Evolutionary conservation across 805 yeast species (phyloP).

Genomic region (Barnettozyma wickerhamii): DNA sequence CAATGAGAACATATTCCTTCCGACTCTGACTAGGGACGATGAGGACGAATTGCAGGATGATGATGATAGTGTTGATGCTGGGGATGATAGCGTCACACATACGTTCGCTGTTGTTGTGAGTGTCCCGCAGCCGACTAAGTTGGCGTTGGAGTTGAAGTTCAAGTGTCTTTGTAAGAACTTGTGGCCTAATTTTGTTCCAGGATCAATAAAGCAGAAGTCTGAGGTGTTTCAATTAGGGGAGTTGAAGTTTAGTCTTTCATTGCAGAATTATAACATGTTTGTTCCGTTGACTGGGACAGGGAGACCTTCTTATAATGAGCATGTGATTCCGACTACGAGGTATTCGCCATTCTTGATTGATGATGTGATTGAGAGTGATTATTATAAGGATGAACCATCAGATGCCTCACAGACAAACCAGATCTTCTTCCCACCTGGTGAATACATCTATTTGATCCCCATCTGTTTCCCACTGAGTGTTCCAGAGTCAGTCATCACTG

Average conservation of each 20-base stretch:
- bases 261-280: constrained; percentile 7
- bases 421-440: constrained; percentile 48
- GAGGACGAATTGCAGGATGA: constrained; percentile 5
- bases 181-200: constrained; percentile 3
- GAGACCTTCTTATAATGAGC: constrained; percentile 2
- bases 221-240: constrained; percentile 9
- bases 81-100: constrained; percentile 1
- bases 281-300: constrained; percentile 3
- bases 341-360: background rate
- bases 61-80: constrained; percentile 4
- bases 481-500: constrained; percentile 55
- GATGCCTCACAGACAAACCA: background rate
- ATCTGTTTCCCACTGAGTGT: constrained; percentile 54
- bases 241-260: constrained; percentile 3
- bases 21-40: constrained; percentile 8
- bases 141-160: constrained; percentile 6
- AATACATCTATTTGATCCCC: constrained; percentile 65
- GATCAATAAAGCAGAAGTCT: background rate
- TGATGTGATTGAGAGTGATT: constrained; percentile 1
- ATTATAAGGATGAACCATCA: constrained; percentile 3
- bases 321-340: background rate
- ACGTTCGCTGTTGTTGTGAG: constrained; percentile 8
- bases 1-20: constrained; percentile 8
- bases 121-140: constrained; percentile 8
- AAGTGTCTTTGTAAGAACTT: constrained; percentile 6